These are phyloP conservation scores for Coelomomyces lativittatus DNA, from an alignment of 371 early-diverging fungal genomes.

Conservation along the genomic window DNA sequence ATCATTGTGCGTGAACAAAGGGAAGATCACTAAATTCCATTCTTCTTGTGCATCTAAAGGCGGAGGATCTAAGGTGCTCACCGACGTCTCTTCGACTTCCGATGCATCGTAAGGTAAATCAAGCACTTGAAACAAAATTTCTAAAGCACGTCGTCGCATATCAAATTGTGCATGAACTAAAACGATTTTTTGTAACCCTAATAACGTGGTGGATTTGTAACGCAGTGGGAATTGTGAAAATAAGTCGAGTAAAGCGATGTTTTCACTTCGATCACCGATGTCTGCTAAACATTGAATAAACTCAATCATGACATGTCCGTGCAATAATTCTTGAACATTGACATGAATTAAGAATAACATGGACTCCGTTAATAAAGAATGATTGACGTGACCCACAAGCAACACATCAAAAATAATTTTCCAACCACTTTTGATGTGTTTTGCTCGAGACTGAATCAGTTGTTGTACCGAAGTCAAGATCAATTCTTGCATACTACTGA, in stretches of 20 bases:
- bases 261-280: not conserved
- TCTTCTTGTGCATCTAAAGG: not conserved
- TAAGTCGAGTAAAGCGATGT: not conserved
- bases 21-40: not conserved
- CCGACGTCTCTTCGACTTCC: too few relatives aligned
- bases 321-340: not conserved
- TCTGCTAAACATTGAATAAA: not conserved
- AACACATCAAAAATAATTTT: conserved; percentile 49
- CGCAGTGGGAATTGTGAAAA: not conserved
- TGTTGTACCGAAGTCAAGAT: conserved; percentile 24
- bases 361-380: not conserved
- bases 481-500: conserved; percentile 31
- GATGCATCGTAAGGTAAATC: not conserved
- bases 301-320: not conserved
- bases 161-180: not conserved
- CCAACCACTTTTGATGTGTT: conserved; percentile 49
- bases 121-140: not conserved
- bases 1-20: not conserved
- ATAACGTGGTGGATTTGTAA: not conserved
- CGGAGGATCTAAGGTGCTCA: too few relatives aligned
- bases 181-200: not conserved
- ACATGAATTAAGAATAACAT: not conserved
- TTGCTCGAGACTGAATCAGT: conserved; percentile 17
- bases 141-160: not conserved
- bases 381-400: not conserved